A percentile compares a stretch with the other conserved stretches of the same genome.
These are phyloP conservation scores for Maudiozyma pseudohumilis DNA, from an alignment of 805 yeast genomes.

Conservation along the genomic window DNA sequence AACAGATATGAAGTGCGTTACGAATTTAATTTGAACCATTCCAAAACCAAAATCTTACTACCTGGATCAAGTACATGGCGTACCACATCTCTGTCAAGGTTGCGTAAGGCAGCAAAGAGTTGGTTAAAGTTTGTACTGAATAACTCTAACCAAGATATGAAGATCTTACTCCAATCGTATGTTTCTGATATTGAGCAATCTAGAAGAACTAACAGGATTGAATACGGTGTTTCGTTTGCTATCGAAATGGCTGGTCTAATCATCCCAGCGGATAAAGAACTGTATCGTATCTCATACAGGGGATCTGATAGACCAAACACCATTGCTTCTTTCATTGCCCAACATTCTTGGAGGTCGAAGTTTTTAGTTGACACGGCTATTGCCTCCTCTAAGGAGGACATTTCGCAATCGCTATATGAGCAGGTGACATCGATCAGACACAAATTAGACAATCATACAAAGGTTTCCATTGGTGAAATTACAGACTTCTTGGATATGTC, in stretches of 20 bases:
- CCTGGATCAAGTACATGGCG: constrained; percentile 78
- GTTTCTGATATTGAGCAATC: constrained; percentile 39
- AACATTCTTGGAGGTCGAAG: constrained; percentile 60
- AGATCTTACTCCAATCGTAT: constrained; percentile 69
- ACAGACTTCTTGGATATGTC: constrained; percentile 36
- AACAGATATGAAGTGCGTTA: constrained; percentile 81
- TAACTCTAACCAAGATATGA: constrained; percentile 62
- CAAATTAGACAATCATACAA: constrained; percentile 11
- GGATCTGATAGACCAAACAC: constrained; percentile 40
- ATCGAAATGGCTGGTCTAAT: constrained; percentile 75
- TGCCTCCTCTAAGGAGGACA: constrained; percentile 23
- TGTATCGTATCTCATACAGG: constrained; percentile 37
- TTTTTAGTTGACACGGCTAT: constrained; percentile 27
- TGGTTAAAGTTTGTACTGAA: constrained; percentile 59
- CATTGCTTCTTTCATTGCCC: constrained; percentile 64
- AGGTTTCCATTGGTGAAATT: constrained; percentile 27
- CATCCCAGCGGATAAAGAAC: constrained; percentile 56
- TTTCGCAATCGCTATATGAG: constrained; percentile 14
- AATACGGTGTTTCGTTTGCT: constrained; percentile 84
- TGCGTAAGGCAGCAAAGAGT: constrained; percentile 46
- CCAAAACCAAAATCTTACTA: constrained; percentile 28
- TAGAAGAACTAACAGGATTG: constrained; percentile 37
- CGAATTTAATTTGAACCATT: constrained; percentile 40
- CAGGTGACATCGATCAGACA: constrained; percentile 15
- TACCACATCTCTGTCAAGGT: constrained; percentile 47